Conservation (phyloP, 2,329 filamentous ascomycete genomes). For the Ilyonectria mors-panacis region DNA sequence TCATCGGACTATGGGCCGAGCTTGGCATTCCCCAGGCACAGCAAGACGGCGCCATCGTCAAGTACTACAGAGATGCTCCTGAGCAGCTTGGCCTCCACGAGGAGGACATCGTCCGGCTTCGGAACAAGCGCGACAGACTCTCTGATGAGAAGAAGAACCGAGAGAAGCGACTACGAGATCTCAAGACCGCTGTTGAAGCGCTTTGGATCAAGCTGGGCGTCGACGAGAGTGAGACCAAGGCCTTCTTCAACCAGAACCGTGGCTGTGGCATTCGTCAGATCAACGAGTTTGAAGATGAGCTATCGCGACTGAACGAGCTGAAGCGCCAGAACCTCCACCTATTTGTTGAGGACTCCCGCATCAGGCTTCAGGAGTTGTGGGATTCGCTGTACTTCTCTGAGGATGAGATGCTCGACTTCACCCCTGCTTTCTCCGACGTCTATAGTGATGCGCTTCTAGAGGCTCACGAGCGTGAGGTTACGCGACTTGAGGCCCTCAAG, state of each 20-base stretch:
- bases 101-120: constrained; percentile 83
- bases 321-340: constrained; percentile 96
- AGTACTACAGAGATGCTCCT: constrained; percentile 89
- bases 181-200: constrained; percentile 83
- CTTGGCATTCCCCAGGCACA: constrained; percentile 94
- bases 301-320: constrained; percentile 87
- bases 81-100: constrained; percentile 95
- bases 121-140: constrained; percentile 83
- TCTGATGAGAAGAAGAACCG: constrained; percentile 89
- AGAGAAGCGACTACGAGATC: constrained; percentile 82
- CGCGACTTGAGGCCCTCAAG: constrained; percentile 82
- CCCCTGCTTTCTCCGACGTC: constrained; percentile 95
- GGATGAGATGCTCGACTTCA: constrained; percentile 99
- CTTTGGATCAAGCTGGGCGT: constrained; percentile 92
- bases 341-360: constrained; percentile 95
- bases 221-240: constrained; percentile 85
- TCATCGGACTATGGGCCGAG: constrained; percentile 96
- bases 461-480: constrained; percentile 93
- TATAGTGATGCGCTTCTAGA: constrained; percentile 96
- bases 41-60: constrained; percentile 88
- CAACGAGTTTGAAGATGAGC: constrained; percentile 96
- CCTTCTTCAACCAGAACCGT: constrained; percentile 88
- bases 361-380: constrained; percentile 94
- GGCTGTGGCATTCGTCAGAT: constrained; percentile 93
- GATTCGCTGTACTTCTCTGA: constrained; percentile 94